Conservation (phyloP, 2,329 filamentous ascomycete species). For the Botrytis fabae region DNA sequence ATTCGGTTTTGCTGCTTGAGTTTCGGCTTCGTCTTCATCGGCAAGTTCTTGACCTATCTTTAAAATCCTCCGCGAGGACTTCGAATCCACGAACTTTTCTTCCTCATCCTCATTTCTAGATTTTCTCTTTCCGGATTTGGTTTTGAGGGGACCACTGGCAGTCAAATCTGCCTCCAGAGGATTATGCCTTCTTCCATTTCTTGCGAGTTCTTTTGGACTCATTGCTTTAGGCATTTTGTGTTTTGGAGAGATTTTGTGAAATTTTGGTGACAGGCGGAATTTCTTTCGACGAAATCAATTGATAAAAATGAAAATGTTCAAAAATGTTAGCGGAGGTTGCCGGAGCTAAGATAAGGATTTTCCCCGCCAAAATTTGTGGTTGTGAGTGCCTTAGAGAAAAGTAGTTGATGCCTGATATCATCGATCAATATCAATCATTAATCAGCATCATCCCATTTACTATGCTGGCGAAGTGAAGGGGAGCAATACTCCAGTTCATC, state of each 20-base stretch:
- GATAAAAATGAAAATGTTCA: slow-evolving; percentile 26
- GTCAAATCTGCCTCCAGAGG: slow-evolving; percentile 87
- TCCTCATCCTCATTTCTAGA: slow-evolving; percentile 59
- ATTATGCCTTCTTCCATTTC: slow-evolving; percentile 73
- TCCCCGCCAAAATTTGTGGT: not conserved
- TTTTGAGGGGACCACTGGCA: slow-evolving; percentile 68
- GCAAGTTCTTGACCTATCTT: slow-evolving; percentile 85
- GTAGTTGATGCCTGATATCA: not conserved
- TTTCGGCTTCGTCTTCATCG: slow-evolving; percentile 70
- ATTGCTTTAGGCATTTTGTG: slow-evolving; percentile 75
- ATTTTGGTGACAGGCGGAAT: slow-evolving; percentile 24
- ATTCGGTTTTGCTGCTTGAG: slow-evolving; percentile 49
- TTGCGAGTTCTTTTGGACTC: slow-evolving; percentile 55
- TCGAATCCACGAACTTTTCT: slow-evolving; percentile 79
- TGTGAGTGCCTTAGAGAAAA: not conserved
- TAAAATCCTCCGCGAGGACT: slow-evolving; percentile 84
- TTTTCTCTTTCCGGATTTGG: slow-evolving; percentile 71
- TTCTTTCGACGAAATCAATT: slow-evolving; percentile 21
- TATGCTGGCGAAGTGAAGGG: not conserved
- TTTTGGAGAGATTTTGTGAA: not conserved
- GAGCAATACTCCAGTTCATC: not conserved
- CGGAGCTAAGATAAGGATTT: slow-evolving; percentile 25
- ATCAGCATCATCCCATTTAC: not conserved
- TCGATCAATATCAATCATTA: not conserved
- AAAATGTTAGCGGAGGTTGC: slow-evolving; percentile 19